Base-by-base conservation (phyloP, 345 rosid species). In the Sonneratia caseolaris region DNA sequence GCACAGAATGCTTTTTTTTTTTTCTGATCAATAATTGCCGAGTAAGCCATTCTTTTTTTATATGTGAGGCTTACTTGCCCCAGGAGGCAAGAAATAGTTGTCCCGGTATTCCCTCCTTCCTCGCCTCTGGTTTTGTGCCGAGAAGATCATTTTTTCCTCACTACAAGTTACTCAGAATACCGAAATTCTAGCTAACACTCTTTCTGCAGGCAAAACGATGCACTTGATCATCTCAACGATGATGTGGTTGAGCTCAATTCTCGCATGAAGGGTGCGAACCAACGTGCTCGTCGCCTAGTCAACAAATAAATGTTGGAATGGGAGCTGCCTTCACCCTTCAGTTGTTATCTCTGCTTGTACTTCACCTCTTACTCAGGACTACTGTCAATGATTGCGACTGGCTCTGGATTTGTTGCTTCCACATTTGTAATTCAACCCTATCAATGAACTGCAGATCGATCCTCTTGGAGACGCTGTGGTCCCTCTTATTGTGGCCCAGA, bases 181-280 rank as follows among this genome's bases (percentile, higher is more conserved):
- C 49, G 27, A 4, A 14, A 35, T 65, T 65, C 42, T 32, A 45
- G 24, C 37, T 36, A n/a, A 62, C 21, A 57, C 64, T 57, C 13
- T 24, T 62, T 13, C 18, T 85, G 82, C 87, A 95, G 99, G 86
- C 99, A 95, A 84, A 87, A 85, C 76, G 86, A 91, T 70, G 81
- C 98, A 72, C 87, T 95, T 78, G 99, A 92, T 81, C 87, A 85
- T 83, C 83, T 89, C 14, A 72, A 71, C 13, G 85, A 79, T 18
- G 99, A 95, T 73, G 83, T 92, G 64, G 99, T 91, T 76, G 96
- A 87, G 77, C 86, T 92, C 55, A 87, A 90, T 76, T 72, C 79
- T 75, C 93, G 99, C 16, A 88, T 95, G 45, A 81, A 86, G 79
- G 96, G 97, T 24, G 97, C 97, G 76, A 95, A 92, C 77, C 90